phyloP scores from a whole-genome alignment of 345 rosid genomes.

The Garcia nutans region DNA sequence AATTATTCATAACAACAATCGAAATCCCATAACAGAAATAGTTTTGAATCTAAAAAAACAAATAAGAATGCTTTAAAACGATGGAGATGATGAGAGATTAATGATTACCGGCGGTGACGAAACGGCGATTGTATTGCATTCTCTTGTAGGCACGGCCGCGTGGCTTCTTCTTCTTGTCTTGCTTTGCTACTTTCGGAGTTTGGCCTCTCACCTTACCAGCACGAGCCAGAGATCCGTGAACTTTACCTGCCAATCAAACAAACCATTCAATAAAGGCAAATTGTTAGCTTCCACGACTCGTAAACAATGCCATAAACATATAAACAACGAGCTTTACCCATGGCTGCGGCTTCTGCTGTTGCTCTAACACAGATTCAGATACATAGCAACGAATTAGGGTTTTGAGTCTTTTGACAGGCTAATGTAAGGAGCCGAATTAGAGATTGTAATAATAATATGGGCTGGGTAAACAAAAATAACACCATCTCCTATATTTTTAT shows the following conservation, averaged over 20 bases:
- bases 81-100: not conserved
- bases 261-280: not conserved
- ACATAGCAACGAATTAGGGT: too few relatives aligned
- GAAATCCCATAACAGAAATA: too few relatives aligned
- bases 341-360: not conserved
- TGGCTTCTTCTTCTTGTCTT: constrained; percentile 83
- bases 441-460: too few relatives aligned
- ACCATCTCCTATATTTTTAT: too few relatives aligned
- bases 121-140: constrained; percentile 83
- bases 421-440: too few relatives aligned
- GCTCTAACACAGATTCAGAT: too few relatives aligned
- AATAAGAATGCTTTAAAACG: not conserved
- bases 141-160: constrained; percentile 86
- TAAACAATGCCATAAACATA: not conserved
- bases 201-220: constrained; percentile 86
- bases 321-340: constrained; percentile 10
- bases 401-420: too few relatives aligned
- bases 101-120: constrained; percentile 70
- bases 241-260: constrained; percentile 53
- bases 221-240: constrained; percentile 85
- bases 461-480: too few relatives aligned
- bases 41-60: not conserved
- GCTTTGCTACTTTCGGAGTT: constrained; percentile 80
- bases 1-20: not conserved
- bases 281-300: too few relatives aligned